These are phyloP conservation scores for Histomonas meleagridis DNA, from an alignment of 208 protist species.

Conservation along the genomic window DNA sequence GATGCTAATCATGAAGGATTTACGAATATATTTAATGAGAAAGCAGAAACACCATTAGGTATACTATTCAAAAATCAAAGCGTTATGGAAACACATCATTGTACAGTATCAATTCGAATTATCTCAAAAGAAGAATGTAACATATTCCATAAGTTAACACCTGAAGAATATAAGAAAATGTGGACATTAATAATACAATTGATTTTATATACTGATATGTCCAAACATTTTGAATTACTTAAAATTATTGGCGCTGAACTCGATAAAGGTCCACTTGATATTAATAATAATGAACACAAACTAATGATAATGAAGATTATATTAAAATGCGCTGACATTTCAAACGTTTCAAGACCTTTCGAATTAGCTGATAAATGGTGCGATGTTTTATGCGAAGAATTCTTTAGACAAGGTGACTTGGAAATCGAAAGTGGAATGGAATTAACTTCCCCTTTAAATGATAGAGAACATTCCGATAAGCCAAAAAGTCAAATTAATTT, in stretches of 20 bases:
- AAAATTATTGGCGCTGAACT: background rate
- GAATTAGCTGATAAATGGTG: constrained; percentile 15
- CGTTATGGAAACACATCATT: constrained; percentile 59
- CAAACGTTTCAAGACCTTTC: background rate
- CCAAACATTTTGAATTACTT: background rate
- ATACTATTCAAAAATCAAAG: constrained; percentile 58
- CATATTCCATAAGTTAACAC: constrained; percentile 42
- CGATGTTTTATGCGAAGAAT: constrained; percentile 20
- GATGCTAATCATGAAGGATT: constrained; percentile 86
- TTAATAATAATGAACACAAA: background rate
- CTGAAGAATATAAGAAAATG: constrained; percentile 45
- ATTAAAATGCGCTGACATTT: background rate
- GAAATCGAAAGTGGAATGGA: constrained; percentile 12
- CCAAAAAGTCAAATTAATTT: constrained; percentile 17
- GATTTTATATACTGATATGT: constrained; percentile 52
- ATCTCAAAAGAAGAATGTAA: constrained; percentile 42
- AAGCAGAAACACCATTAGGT: constrained; percentile 68
- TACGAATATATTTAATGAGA: constrained; percentile 82
- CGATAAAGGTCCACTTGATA: background rate
- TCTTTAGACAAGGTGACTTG: constrained; percentile 29
- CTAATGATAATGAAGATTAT: background rate
- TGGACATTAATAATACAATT: constrained; percentile 47
- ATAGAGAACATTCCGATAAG: constrained; percentile 2
- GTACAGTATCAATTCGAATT: constrained; percentile 43
- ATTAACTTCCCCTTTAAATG: background rate